A percentile compares a stretch with the other conserved stretches of the same genome.
These are phyloP conservation scores for Kodamaea ohmeri DNA, from an alignment of 1,139 yeast species.

Conservation along the genomic window DNA sequence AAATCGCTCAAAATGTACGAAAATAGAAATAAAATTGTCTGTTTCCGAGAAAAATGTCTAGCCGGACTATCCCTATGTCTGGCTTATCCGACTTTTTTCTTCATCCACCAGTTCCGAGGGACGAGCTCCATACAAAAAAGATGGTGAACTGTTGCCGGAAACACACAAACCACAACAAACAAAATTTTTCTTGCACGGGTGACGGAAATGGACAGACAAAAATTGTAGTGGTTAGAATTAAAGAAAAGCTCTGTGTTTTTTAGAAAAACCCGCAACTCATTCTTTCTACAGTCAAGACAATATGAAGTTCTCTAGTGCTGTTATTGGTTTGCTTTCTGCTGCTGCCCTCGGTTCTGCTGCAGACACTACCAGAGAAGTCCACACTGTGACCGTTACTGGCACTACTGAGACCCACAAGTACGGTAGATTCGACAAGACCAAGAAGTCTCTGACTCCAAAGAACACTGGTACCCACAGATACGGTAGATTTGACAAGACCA, in stretches of 20 bases:
- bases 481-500: slow-evolving; percentile 52
- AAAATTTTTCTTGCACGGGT: neutral
- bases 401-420: slow-evolving; percentile 38
- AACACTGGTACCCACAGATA: slow-evolving; percentile 43
- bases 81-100: neutral
- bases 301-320: slow-evolving; percentile 25
- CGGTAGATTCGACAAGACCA: slow-evolving; percentile 54
- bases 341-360: slow-evolving; percentile 23
- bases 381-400: slow-evolving; percentile 29
- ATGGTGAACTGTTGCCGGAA: neutral
- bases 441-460: slow-evolving; percentile 30
- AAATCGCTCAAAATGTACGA: slow-evolving; percentile 7
- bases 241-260: neutral
- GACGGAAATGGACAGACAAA: slow-evolving; percentile 3
- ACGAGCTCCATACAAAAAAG: neutral
- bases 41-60: slow-evolving; percentile 4
- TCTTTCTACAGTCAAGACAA: slow-evolving; percentile 9
- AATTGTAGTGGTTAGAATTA: neutral
- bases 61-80: slow-evolving; percentile 4
- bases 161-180: slow-evolving; percentile 7
- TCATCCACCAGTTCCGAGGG: slow-evolving; percentile 1
- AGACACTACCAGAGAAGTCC: slow-evolving; percentile 25
- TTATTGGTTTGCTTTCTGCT: slow-evolving; percentile 21
- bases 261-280: slow-evolving; percentile 2
- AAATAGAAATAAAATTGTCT: slow-evolving; percentile 1